Evolutionary conservation across 306 rosid species (phyloP).

Genomic region (Arachis hypogaea): DNA sequence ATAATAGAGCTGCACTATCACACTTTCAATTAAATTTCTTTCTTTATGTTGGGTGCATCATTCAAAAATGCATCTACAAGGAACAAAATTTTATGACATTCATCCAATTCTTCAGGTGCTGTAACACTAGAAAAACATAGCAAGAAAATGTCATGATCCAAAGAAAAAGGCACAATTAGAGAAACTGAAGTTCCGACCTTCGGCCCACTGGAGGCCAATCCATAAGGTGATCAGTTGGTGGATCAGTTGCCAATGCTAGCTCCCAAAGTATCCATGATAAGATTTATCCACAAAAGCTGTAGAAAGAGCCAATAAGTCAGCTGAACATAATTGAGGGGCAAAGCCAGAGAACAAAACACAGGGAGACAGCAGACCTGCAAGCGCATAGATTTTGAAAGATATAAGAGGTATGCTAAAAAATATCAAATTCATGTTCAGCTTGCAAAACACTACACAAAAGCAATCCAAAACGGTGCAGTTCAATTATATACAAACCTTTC

Average conservation of each 20-base stretch:
- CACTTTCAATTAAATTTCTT: too few species aligned
- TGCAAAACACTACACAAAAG: background rate
- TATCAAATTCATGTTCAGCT: constrained; percentile 11
- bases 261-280: constrained; percentile 98
- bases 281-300: constrained; percentile 99
- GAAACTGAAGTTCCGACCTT: constrained; percentile 50
- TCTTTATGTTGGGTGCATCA: too few species aligned
- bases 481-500: constrained; percentile 11
- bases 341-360: constrained; percentile 1
- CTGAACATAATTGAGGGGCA: constrained; percentile 1
- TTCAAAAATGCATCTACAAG: too few species aligned
- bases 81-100: background rate
- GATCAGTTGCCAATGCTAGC: constrained; percentile 98
- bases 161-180: constrained; percentile 14
- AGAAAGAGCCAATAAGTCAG: constrained; percentile 20
- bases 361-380: constrained; percentile 69
- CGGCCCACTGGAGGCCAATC: constrained; percentile 88
- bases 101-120: constrained; percentile 18
- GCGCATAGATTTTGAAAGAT: background rate
- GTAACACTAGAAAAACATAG: constrained; percentile 8
- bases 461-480: background rate
- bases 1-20: background rate
- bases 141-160: constrained; percentile 25
- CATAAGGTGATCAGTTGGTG: constrained; percentile 98
- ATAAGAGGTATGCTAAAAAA: constrained; percentile 6